Evolutionary conservation across 176 grass and related monocot species (phyloP), one percentile per base, ranked within the genome.

Genomic region (Melocanna baccifera): DNA sequence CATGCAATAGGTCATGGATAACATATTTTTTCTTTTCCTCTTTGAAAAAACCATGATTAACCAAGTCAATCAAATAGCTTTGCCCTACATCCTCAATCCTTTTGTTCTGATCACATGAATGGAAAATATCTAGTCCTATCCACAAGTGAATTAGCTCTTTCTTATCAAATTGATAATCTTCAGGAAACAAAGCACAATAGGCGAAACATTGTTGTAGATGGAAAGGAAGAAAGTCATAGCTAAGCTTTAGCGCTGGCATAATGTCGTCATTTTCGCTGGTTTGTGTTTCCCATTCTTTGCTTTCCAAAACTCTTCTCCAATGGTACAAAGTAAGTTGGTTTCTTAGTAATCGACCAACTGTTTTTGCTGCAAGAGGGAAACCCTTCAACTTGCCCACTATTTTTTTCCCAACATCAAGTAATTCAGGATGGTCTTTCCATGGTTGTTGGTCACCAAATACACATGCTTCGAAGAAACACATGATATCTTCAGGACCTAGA

Each of bases 161-260:
- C 0, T 0, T 7, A 9, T 45, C 0, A 30, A 88, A 92, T 36
- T 9, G 4, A 1, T 69, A 89, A 26, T 86, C 78, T 61, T 86
- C 64, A 2, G 86, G 90, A 74, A 89, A 86, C n/a, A 92, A 23
- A 4, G 58, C 56, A 68, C 71, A 83, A 29, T 18, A 89, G 0
- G 58, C 20, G 23, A 86, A 89, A 52, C 90, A 92, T 41, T 73
- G 26, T 20, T 86, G 78, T 7, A 89, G 65, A 58, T 83, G 72
- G 15, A 71, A 68, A 43, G 90, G 71, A 5, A 89, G 83, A 45
- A 73, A 61, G 0, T 67, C 29, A 28, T 83, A 92, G 52, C 90
- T 86, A 10, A 89, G 30, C 71, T 68, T 77, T 22, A 92, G 32
- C 18, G 59, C 88, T 16, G 77, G 76, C 88, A 90, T 90, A 23